Percentiles rank a stretch among this genome's conserved stretches.
Evolutionary conservation across 2,329 filamentous ascomycete genomes (phyloP).

Genomic region (Alternaria arbusti): DNA sequence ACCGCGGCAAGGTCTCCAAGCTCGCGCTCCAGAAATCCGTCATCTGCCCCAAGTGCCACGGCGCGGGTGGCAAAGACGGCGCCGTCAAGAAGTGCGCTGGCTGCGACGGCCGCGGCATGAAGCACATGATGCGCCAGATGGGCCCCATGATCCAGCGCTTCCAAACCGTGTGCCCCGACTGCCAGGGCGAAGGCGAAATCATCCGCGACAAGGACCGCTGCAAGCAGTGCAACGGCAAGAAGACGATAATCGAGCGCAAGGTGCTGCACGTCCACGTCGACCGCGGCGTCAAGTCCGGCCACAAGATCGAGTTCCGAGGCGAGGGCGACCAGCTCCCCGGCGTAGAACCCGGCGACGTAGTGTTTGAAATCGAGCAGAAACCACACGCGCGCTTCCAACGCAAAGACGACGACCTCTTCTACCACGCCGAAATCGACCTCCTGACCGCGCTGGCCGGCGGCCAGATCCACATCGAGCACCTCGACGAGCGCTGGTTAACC

Average conservation of each 20-base stretch:
- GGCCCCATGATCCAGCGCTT: constrained; percentile 99
- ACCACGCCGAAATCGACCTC: constrained; percentile 93
- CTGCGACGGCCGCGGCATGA: constrained; percentile 95
- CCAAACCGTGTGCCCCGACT: constrained; percentile 98
- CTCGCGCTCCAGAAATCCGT: constrained; percentile 96
- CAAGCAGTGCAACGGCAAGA: constrained; percentile 96
- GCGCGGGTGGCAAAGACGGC: constrained; percentile 94
- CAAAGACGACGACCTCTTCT: constrained; percentile 95
- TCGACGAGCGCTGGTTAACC: constrained; percentile 95
- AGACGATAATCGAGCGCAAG: constrained; percentile 96
- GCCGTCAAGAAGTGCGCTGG: constrained; percentile 91
- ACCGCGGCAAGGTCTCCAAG: constrained; percentile 97
- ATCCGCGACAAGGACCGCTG: constrained; percentile 97
- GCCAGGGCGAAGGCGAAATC: constrained; percentile 94
- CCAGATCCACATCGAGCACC: constrained; percentile 89
- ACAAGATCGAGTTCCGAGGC: constrained; percentile 95
- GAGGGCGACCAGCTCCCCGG: constrained; percentile 96
- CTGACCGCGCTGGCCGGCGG: constrained; percentile 94
- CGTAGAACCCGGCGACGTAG: constrained; percentile 91
- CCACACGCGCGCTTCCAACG: constrained; percentile 94
- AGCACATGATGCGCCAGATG: constrained; percentile 99
- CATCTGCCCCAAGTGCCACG: constrained; percentile 93
- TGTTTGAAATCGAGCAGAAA: constrained; percentile 99
- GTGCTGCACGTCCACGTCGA: constrained; percentile 98
- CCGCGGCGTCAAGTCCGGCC: constrained; percentile 88